Evolutionary conservation across 2,329 filamentous ascomycete genomes (phyloP).

Genomic region (Rutstroemia sydowiana): DNA sequence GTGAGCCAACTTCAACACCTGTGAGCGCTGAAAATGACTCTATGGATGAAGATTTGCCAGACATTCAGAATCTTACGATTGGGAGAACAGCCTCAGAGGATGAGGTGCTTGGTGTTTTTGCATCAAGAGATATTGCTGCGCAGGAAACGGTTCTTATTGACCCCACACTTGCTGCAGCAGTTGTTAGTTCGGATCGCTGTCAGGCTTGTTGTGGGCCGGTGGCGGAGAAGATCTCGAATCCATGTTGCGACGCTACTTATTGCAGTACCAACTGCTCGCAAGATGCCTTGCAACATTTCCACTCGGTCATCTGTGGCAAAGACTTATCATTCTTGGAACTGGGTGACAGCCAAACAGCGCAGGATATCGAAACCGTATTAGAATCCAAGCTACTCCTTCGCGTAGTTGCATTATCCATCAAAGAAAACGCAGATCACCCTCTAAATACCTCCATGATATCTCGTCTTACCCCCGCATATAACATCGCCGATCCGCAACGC

Average conservation of each 20-base stretch:
- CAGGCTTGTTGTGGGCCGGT: slow-evolving; percentile 24
- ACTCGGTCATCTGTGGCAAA: slow-evolving; percentile 25
- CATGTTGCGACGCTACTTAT: slow-evolving; percentile 22
- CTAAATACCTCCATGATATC: slow-evolving; percentile 25
- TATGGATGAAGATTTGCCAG: not conserved
- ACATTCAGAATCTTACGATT: not conserved
- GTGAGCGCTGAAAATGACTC: slow-evolving; percentile 1
- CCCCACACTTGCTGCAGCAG: slow-evolving; percentile 15
- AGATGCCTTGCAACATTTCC: slow-evolving; percentile 24
- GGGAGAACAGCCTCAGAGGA: slow-evolving; percentile 12
- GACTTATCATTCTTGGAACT: slow-evolving; percentile 25
- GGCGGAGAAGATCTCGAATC: slow-evolving; percentile 14
- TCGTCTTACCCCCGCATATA: slow-evolving; percentile 27
- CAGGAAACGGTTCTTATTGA: slow-evolving; percentile 20
- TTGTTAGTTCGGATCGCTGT: slow-evolving; percentile 15
- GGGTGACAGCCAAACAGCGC: slow-evolving; percentile 13
- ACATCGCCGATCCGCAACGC: slow-evolving; percentile 20
- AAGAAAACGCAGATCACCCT: slow-evolving; percentile 21
- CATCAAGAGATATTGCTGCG: slow-evolving; percentile 16
- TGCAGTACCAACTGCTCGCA: slow-evolving; percentile 25
- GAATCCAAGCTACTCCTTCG: slow-evolving; percentile 27
- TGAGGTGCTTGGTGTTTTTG: slow-evolving; percentile 22
- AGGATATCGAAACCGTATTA: slow-evolving; percentile 18
- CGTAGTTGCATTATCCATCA: slow-evolving; percentile 25
- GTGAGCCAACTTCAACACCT: not conserved